A percentile compares a stretch with the other conserved stretches of the same genome.
Conservation (phyloP, 768 basidiomycete genomes). For the Kwoniella newhampshirensis region DNA sequence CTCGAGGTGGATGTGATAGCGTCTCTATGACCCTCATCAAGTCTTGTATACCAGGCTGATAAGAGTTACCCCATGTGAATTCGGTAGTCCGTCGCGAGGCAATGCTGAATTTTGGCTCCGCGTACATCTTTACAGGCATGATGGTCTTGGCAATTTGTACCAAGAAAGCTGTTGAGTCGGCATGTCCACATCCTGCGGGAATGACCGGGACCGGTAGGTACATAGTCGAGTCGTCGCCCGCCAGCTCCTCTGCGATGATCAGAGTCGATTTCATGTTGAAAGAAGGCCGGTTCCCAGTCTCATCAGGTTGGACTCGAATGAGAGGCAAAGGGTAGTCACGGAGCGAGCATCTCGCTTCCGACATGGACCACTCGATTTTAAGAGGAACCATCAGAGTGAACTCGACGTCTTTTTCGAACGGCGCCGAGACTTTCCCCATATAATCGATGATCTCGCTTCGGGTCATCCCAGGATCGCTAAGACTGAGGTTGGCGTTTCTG, state of each 20-base stretch:
- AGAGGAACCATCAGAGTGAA: slow-evolving; percentile 82
- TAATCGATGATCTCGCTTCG: slow-evolving; percentile 53
- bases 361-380: slow-evolving; percentile 69
- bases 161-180: slow-evolving; percentile 60
- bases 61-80: slow-evolving; percentile 86
- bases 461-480: slow-evolving; percentile 66
- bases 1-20: slow-evolving; percentile 71
- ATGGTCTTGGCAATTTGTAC: slow-evolving; percentile 80
- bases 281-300: slow-evolving; percentile 47
- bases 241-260: slow-evolving; percentile 85
- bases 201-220: slow-evolving; percentile 71
- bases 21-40: slow-evolving; percentile 79
- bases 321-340: slow-evolving; percentile 89
- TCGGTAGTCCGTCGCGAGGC: slow-evolving; percentile 66
- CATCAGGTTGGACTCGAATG: slow-evolving; percentile 64
- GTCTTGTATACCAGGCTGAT: slow-evolving; percentile 81
- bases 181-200: slow-evolving; percentile 60
- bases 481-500: slow-evolving; percentile 61
- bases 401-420: slow-evolving; percentile 67
- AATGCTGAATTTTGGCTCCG: slow-evolving; percentile 69
- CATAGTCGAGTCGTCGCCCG: slow-evolving; percentile 64
- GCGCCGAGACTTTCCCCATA: slow-evolving; percentile 64
- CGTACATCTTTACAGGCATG: slow-evolving; percentile 93
- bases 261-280: slow-evolving; percentile 70
- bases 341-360: slow-evolving; percentile 63